Base-by-base conservation (phyloP, 257 asterid species). In the Nicotiana sylvestris region DNA sequence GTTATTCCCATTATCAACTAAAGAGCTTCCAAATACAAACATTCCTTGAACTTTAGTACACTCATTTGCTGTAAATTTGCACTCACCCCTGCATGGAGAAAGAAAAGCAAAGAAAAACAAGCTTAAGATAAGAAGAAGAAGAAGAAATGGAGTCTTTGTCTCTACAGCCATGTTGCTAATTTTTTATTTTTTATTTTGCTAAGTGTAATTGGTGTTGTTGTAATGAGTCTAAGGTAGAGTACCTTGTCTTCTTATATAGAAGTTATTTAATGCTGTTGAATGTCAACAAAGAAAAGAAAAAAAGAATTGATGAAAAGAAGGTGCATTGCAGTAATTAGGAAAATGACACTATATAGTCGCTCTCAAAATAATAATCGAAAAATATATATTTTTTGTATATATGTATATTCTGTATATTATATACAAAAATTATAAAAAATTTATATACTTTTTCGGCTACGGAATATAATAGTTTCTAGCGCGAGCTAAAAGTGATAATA, bases 11-110 rank as follows among this genome's bases (percentile, higher is more conserved):
- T 92, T 91, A 81, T 94, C 97, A 32, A 93, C 97, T 4, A 94
- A 25, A 18, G 98, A 94, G 13, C 97, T 94, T 32, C 98, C 98
- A 85, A 94, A 94, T 7, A 93, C 94, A 87, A 94, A 94, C 91
- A 94, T 88, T 58, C 97, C 98, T 58, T 76, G 85, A 30, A 72
- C 81, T 66, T 82, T 91, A 70, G 69, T 9, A 2, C 37, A 78
- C 29, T 85, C 11, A 2, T 46, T 72, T 39, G 9, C 49, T n/a
- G 11, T 4, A 70, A 70, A 39, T 70, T 70, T 70, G 35, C 35
- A 70, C 0, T 43, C 21, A 25, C 39, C n/a, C 4, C 17, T 12
- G 16, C 62, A 74, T 49, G 80, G 15, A 15, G 62, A 74, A 27
- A 49, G 39, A 27, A 74, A 49, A 74, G 15, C 7, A 74, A 74